phyloP scores from a whole-genome alignment of 2,329 filamentous ascomycete genomes.

The Cercospora zeina region DNA sequence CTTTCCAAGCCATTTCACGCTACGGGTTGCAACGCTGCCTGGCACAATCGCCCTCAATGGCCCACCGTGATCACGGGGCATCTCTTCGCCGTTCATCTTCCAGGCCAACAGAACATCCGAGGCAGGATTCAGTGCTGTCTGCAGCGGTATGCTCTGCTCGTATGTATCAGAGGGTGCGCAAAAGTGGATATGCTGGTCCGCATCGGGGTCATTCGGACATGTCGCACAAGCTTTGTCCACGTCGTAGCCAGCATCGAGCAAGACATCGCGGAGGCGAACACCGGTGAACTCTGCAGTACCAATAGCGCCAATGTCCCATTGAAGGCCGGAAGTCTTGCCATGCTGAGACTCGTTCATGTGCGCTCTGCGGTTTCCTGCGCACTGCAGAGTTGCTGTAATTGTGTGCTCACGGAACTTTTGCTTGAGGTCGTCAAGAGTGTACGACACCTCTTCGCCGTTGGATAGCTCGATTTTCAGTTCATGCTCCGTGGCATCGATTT shows the following conservation, averaged over 20 bases:
- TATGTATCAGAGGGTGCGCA: constrained; percentile 30
- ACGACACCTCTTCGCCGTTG: constrained; percentile 55
- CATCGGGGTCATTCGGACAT: constrained; percentile 37
- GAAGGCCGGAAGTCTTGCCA: constrained; percentile 57
- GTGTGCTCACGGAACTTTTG: constrained; percentile 53
- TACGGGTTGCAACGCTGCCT: constrained; percentile 65
- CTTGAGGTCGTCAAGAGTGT: constrained; percentile 58
- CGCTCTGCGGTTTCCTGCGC: constrained; percentile 59
- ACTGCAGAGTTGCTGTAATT: constrained; percentile 60
- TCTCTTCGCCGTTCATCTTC: constrained; percentile 68
- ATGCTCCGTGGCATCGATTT: constrained; percentile 49
- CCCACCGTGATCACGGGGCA: constrained; percentile 66
- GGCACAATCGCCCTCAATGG: constrained; percentile 64
- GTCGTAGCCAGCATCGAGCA: constrained; percentile 57
- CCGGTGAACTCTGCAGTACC: constrained; percentile 63
- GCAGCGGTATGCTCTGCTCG: constrained; percentile 31
- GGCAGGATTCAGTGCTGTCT: constrained; percentile 61
- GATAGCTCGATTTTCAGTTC: constrained; percentile 57
- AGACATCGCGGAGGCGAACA: constrained; percentile 57
- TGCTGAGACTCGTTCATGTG: constrained; percentile 54
- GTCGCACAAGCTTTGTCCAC: constrained; percentile 34
- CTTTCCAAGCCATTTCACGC: constrained; percentile 61
- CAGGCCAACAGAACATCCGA: constrained; percentile 64
- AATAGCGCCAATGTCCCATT: constrained; percentile 61
- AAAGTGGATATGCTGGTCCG: constrained; percentile 57